Percentiles rank a stretch among this genome's conserved stretches.
Evolutionary conservation across 371 early-diverging fungal genomes (phyloP).

Genomic region (Blakeslea trispora): DNA sequence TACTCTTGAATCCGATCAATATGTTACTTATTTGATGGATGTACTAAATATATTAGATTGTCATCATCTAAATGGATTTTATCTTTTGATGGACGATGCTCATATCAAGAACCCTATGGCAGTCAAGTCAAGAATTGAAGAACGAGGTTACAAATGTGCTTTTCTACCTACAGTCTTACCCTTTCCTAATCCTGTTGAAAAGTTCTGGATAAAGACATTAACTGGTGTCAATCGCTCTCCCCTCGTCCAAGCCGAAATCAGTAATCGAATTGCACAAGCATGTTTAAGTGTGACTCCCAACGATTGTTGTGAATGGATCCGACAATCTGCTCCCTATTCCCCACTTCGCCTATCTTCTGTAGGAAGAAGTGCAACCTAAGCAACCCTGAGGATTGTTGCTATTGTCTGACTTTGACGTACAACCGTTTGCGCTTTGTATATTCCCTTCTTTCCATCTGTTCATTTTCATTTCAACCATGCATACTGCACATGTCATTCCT

Average conservation of each 20-base stretch:
- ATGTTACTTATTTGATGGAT: not conserved
- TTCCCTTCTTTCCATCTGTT: too few relatives aligned
- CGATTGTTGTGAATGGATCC: slow-evolving; percentile 2
- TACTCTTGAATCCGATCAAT: not conserved
- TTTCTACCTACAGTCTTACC: slow-evolving; percentile 8
- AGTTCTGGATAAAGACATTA: slow-evolving; percentile 16
- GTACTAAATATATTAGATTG: not conserved
- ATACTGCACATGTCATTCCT: too few relatives aligned
- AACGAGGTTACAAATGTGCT: slow-evolving; percentile 4
- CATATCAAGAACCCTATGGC: not conserved
- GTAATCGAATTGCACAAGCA: slow-evolving; percentile 4
- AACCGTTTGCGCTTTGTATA: too few relatives aligned
- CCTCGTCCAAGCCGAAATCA: not conserved
- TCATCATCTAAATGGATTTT: not conserved
- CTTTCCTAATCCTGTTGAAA: slow-evolving; percentile 17
- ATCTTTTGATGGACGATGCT: not conserved
- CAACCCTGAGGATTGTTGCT: too few relatives aligned
- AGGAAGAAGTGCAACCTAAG: not conserved
- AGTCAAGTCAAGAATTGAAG: not conserved
- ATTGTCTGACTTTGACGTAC: too few relatives aligned
- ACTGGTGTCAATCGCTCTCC: not conserved
- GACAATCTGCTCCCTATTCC: not conserved
- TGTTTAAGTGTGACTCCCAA: not conserved
- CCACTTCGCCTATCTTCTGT: not conserved
- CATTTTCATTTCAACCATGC: too few relatives aligned